phyloP scores from a whole-genome alignment of 2,329 filamentous ascomycete species.

The Neofusicoccum laricinum region DNA sequence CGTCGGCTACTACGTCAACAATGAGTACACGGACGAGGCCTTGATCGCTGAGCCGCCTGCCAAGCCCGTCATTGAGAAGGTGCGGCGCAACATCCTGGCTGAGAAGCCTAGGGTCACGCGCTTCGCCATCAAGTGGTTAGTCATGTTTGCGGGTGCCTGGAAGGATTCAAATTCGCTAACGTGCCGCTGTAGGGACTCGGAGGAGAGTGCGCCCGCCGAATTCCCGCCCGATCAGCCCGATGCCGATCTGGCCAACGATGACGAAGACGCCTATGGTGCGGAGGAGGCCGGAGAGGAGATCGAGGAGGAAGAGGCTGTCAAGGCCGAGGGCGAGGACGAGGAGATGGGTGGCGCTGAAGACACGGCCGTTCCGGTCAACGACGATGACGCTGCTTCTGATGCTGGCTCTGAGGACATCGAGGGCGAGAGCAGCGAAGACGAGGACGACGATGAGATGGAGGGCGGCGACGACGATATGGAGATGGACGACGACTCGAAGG shows the following conservation, averaged over 20 bases:
- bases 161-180: neutral
- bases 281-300: constrained; percentile 76
- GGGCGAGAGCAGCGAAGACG: constrained; percentile 70
- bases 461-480: constrained; percentile 59
- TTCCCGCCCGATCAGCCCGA: constrained; percentile 97
- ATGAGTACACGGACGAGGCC: constrained; percentile 94
- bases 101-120: constrained; percentile 97
- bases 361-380: constrained; percentile 48
- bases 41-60: constrained; percentile 84
- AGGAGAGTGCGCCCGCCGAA: constrained; percentile 91
- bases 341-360: constrained; percentile 73
- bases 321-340: constrained; percentile 59
- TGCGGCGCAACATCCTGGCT: constrained; percentile 86
- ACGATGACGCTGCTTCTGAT: constrained; percentile 64
- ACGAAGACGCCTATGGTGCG: constrained; percentile 80
- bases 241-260: constrained; percentile 81
- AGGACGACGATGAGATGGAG: constrained; percentile 64
- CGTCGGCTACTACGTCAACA: constrained; percentile 99
- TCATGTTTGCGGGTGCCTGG: constrained; percentile 18
- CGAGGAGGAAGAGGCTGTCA: constrained; percentile 45
- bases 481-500: constrained; percentile 51
- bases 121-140: constrained; percentile 97
- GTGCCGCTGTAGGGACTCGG: constrained; percentile 74
- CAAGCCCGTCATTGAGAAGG: constrained; percentile 89
- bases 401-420: constrained; percentile 77